Evolutionary conservation across 768 basidiomycete species (phyloP).

Genomic region (Termitomyces sp.): DNA sequence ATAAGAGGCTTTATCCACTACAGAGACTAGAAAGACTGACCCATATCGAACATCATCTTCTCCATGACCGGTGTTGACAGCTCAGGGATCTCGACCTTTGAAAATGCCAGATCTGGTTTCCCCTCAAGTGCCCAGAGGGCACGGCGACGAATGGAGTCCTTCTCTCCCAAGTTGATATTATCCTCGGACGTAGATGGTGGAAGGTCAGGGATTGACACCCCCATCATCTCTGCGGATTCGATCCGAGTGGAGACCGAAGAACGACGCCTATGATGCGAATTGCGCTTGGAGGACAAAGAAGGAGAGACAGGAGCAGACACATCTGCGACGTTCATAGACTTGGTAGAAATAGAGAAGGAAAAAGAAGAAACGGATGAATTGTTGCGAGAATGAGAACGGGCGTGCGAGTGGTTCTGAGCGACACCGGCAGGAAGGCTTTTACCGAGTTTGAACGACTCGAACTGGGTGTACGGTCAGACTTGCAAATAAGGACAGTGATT

Average conservation of each 20-base stretch:
- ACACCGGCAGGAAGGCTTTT: slow-evolving; percentile 33
- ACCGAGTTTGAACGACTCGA: slow-evolving; percentile 72
- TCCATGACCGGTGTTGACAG: slow-evolving; percentile 53
- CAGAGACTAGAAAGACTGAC: slow-evolving; percentile 36
- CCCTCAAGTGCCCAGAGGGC: slow-evolving; percentile 89
- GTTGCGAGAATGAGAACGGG: slow-evolving; percentile 71
- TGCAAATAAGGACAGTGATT: background rate
- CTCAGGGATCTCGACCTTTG: slow-evolving; percentile 83
- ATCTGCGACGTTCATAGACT: slow-evolving; percentile 31
- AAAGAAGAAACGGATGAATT: slow-evolving; percentile 39
- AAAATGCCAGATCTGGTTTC: slow-evolving; percentile 61
- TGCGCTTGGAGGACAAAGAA: slow-evolving; percentile 46
- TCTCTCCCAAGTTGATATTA: slow-evolving; percentile 62
- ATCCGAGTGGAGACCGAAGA: slow-evolving; percentile 86
- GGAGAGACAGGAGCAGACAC: slow-evolving; percentile 24
- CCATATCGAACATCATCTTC: slow-evolving; percentile 56
- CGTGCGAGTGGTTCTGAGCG: slow-evolving; percentile 43
- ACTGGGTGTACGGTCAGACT: slow-evolving; percentile 29
- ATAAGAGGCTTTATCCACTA: slow-evolving; percentile 4
- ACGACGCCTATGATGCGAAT: slow-evolving; percentile 78
- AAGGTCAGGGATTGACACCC: slow-evolving; percentile 64
- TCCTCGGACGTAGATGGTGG: slow-evolving; percentile 57
- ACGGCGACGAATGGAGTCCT: slow-evolving; percentile 73
- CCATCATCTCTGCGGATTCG: slow-evolving; percentile 91
- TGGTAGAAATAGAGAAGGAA: slow-evolving; percentile 36